A percentile compares a stretch with the other conserved stretches of the same genome.
Conservation (phyloP, 352 stramenopile species). For the Pythium myriotylum region DNA sequence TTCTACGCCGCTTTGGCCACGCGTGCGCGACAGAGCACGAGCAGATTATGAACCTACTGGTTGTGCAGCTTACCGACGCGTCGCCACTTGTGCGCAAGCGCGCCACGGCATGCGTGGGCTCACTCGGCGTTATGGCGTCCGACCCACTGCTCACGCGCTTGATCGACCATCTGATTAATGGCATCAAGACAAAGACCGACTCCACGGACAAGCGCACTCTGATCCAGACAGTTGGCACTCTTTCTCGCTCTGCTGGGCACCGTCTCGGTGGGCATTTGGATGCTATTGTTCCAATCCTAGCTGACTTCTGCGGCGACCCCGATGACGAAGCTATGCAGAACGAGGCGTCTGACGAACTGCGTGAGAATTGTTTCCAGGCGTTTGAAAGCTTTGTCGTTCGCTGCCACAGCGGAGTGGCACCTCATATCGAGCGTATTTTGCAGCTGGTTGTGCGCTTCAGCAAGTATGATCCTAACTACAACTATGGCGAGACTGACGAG, state of each 20-base stretch:
- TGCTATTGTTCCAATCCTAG: constrained; percentile 96
- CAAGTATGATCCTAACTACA: constrained; percentile 99
- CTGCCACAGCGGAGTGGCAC: constrained; percentile 95
- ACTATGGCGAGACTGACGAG: constrained; percentile 94
- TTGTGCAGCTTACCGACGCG: constrained; percentile 81
- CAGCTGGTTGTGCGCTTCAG: constrained; percentile 92
- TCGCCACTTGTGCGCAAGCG: constrained; percentile 95
- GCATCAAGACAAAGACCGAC: constrained; percentile 83
- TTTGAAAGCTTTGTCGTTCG: constrained; percentile 97
- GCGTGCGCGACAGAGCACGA: constrained; percentile 88
- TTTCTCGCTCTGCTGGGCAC: constrained; percentile 95
- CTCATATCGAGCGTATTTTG: constrained; percentile 94
- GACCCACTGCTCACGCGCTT: constrained; percentile 94
- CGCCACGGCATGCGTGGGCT: constrained; percentile 93
- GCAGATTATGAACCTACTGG: constrained; percentile 87
- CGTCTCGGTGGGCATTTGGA: constrained; percentile 95
- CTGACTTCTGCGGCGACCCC: constrained; percentile 93
- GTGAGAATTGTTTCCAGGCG: constrained; percentile 98
- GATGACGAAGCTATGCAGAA: constrained; percentile 94
- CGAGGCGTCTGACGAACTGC: constrained; percentile 94
- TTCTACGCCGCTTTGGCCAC: constrained; percentile 96
- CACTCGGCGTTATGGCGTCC: constrained; percentile 94
- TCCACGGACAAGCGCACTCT: constrained; percentile 88
- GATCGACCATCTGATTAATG: constrained; percentile 91
- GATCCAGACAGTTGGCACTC: constrained; percentile 97